Conservation (phyloP, 176 grass and related monocot species). For the Carex myosuroides region DNA sequence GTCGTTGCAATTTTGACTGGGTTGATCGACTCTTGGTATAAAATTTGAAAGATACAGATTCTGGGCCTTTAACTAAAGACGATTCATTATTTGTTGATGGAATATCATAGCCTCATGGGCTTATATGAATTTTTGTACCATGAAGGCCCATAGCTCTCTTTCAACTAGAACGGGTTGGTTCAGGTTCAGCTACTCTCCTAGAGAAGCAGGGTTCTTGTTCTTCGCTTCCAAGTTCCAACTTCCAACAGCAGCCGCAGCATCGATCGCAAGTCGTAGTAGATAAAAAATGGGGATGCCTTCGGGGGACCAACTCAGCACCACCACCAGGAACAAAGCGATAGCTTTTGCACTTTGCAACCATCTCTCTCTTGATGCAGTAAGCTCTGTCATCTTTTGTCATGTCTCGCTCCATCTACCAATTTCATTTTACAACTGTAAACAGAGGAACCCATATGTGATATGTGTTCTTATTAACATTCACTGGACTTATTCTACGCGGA, state of each 20-base stretch:
- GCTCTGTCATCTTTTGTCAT: neutral
- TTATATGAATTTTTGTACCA: neutral
- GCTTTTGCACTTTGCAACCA: constrained; percentile 57
- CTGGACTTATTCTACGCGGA: neutral
- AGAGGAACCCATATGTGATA: neutral
- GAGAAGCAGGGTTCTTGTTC: neutral
- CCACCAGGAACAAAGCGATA: constrained; percentile 51
- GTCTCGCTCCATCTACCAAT: neutral
- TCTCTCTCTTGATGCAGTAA: constrained; percentile 52
- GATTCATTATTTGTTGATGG: neutral
- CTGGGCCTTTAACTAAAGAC: neutral
- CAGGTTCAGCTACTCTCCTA: neutral
- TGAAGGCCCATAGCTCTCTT: neutral
- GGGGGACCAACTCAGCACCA: constrained; percentile 2
- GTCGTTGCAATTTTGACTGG: too few relatives aligned
- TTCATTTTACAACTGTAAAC: neutral
- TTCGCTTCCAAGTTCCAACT: neutral
- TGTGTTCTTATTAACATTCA: neutral
- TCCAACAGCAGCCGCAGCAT: constrained; percentile 7
- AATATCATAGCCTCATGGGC: neutral
- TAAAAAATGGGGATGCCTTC: constrained; percentile 39
- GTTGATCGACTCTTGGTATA: neutral
- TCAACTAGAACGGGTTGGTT: neutral
- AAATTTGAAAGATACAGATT: neutral
- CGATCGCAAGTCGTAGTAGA: neutral